phyloP scores from a whole-genome alignment of 352 stramenopile genomes.

The Globisporangium nodosum region DNA sequence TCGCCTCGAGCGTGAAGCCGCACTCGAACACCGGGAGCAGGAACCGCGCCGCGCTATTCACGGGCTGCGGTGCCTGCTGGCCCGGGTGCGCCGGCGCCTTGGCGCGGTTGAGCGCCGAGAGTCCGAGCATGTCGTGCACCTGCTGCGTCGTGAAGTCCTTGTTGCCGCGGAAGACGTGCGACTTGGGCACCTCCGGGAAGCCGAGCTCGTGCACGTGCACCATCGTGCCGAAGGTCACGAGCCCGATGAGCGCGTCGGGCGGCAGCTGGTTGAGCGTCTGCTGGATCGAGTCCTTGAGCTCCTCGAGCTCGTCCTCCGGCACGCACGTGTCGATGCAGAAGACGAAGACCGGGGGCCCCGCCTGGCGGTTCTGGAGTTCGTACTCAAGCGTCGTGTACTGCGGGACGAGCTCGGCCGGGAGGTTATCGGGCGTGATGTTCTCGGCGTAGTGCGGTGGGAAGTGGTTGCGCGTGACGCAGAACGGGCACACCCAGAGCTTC shows the following conservation, averaged over 20 bases:
- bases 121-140: slow-evolving; percentile 96
- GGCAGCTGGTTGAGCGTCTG: slow-evolving; percentile 98
- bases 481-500: slow-evolving; percentile 99
- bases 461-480: slow-evolving; percentile 98
- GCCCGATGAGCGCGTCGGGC: slow-evolving; percentile 94
- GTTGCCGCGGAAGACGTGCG: slow-evolving; percentile 98
- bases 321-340: slow-evolving; percentile 98
- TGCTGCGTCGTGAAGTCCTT: slow-evolving; percentile 96
- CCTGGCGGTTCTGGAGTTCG: slow-evolving; percentile 91
- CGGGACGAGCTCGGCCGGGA: slow-evolving; percentile 98
- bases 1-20: slow-evolving; percentile 95
- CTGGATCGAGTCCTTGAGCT: slow-evolving; percentile 98
- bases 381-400: slow-evolving; percentile 99
- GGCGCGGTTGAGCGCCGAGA: slow-evolving; percentile 60
- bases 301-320: slow-evolving; percentile 94
- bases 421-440: slow-evolving; percentile 97
- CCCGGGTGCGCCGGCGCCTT: slow-evolving; percentile 31
- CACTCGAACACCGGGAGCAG: slow-evolving; percentile 96
- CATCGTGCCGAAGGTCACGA: slow-evolving; percentile 99
- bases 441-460: slow-evolving; percentile 94
- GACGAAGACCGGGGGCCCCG: slow-evolving; percentile 96
- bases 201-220: slow-evolving; percentile 99
- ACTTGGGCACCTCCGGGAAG: slow-evolving; percentile 94
- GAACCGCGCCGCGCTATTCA: slow-evolving; percentile 91
- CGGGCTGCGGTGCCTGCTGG: slow-evolving; percentile 63